Evolutionary conservation across 768 basidiomycete genomes (phyloP), one percentile per base, ranked within the genome.

Genomic region (Piloderma croceum): DNA sequence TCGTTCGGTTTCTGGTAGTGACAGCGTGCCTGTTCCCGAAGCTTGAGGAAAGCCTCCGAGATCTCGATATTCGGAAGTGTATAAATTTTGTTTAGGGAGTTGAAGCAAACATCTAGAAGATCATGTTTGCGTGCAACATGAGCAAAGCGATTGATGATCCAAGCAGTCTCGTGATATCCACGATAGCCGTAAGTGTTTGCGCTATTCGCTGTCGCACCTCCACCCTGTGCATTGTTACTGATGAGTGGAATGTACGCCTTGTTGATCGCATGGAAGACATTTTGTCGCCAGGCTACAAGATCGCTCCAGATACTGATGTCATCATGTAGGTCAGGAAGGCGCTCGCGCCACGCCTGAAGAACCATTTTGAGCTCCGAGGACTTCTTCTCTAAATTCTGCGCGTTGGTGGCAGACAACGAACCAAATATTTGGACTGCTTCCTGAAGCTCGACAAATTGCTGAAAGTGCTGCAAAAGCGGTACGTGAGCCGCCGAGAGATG

Each of bases 131-230:
- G 77, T 17, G 96, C 96, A 40, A 97, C 92, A 63, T 99, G 94
- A 7, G 96, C 96, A 56, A 99, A 98, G 12, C 96, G 84, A 59
- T 99, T 99, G 69, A 98, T 97, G 57, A 96, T 98, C 96, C 96
- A 99, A 6, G 96, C 96, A 0, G 92, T 98, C 68, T 99, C 96
- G 57, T 99, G 96, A 60, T 90, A 97, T 6, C 96, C 96, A 37
- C 96, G 79, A 58, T 90, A 98, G 6, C 92, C 94, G 54, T 81
- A 87, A 2, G 90, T 92, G 42, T 81, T 88, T 31, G 81, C 67
- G 43, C 74, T 84, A 25, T 67, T 73, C 18, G 76, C 64, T 13
- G 76, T 58, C 10, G 73, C 64, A 32, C 68, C 71, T 31, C 69
- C 67, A 19, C 64, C 64, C 50, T 78, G 77, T 24, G 44, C 43